phyloP scores from a whole-genome alignment of 768 basidiomycete genomes.

The Dioszegia aurantiaca region DNA sequence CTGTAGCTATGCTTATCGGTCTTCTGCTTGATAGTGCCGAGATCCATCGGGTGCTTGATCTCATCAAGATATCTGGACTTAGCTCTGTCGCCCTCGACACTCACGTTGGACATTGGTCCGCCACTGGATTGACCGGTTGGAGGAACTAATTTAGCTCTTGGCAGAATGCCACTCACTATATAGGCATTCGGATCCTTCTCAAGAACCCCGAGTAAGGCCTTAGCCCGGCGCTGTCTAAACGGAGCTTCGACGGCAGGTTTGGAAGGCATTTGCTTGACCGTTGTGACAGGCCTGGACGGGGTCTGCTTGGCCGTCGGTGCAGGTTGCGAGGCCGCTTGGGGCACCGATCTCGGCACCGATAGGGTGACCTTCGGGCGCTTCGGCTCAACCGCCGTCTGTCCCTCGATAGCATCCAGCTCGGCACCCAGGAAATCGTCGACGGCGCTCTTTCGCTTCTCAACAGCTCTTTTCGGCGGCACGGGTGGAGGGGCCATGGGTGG shows the following conservation, averaged over 20 bases:
- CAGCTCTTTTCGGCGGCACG: conserved; percentile 13
- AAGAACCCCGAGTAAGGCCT: conserved; percentile 24
- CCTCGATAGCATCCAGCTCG: conserved; percentile 51
- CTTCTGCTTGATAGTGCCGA: conserved; percentile 73
- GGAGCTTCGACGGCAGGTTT: conserved; percentile 16
- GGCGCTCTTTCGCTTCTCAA: conserved; percentile 28
- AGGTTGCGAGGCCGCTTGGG: no score
- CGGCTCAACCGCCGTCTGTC: neutral
- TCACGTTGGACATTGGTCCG: conserved; percentile 87
- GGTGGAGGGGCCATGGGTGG: conserved; percentile 38
- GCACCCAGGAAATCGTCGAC: conserved; percentile 48
- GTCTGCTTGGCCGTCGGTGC: no score
- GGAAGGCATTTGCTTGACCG: conserved; percentile 20
- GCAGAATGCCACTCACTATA: conserved; percentile 23
- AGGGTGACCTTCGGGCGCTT: conserved; percentile 53
- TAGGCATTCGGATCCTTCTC: conserved; percentile 24
- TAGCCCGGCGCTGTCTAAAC: conserved; percentile 36
- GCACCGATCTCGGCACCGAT: no score
- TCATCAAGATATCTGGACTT: conserved; percentile 77
- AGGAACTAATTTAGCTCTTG: conserved; percentile 57
- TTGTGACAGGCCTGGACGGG: no score
- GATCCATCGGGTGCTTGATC: conserved; percentile 89
- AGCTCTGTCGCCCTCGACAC: conserved; percentile 46
- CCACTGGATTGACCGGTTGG: conserved; percentile 75
- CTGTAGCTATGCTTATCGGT: conserved; percentile 66